Percentiles rank a stretch among this genome's conserved stretches.
phyloP scores from a whole-genome alignment of 192 early-diverging fungal genomes.

The Backusella parvicylindrica region DNA sequence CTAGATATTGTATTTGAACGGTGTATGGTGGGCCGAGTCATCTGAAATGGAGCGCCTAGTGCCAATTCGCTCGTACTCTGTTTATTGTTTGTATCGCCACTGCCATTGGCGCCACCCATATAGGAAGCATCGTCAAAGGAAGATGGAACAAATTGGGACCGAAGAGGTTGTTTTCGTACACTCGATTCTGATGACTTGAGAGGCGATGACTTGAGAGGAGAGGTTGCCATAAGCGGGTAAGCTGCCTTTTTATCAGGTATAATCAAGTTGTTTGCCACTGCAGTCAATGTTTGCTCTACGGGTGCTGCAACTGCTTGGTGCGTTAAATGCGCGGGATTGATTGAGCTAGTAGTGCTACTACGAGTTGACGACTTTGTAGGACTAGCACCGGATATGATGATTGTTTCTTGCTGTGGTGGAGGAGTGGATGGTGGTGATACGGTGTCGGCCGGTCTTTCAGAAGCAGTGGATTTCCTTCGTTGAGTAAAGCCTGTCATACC shows the following conservation, averaged over 20 bases:
- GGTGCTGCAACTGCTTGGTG: neutral
- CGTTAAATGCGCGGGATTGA: neutral
- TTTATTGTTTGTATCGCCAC: neutral
- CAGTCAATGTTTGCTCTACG: slow-evolving; percentile 10
- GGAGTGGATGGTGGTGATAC: neutral
- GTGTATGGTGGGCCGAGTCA: neutral
- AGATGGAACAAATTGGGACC: neutral
- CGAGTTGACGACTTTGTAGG: neutral
- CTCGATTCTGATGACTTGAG: no score
- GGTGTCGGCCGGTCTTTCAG: neutral
- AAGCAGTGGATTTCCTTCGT: neutral
- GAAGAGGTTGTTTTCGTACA: neutral
- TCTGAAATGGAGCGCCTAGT: no score
- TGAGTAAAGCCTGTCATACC: neutral
- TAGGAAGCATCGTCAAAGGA: neutral
- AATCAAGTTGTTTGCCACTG: slow-evolving; percentile 5
- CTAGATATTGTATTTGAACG: slow-evolving; percentile 22
- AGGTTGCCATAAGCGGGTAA: neutral
- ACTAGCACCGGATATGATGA: neutral
- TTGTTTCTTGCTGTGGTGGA: neutral
- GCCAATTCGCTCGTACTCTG: neutral
- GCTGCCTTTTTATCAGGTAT: neutral
- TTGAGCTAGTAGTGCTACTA: neutral
- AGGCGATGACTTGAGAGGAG: neutral
- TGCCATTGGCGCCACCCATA: neutral